Evolutionary conservation across 192 early-diverging fungal genomes (phyloP).

Genomic region (Oehlia diaphana): DNA sequence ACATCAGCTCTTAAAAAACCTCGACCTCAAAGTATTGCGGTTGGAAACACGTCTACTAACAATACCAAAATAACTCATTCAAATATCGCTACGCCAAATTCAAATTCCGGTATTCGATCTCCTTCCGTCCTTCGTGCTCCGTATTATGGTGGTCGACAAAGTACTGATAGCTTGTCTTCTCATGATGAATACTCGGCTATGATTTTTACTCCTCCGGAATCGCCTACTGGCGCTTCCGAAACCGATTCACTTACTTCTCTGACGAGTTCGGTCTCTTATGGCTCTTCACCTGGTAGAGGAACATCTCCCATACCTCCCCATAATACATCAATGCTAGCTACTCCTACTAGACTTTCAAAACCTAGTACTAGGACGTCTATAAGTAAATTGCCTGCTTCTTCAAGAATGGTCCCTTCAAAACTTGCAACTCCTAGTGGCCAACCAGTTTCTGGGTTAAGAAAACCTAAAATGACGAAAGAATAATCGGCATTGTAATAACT

Average conservation of each 20-base stretch:
- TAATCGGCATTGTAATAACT: neutral
- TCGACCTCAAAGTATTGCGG: conserved; percentile 1
- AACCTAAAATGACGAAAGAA: neutral
- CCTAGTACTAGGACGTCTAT: neutral
- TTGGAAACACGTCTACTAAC: neutral
- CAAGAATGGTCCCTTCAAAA: neutral
- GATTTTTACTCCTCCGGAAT: conserved; percentile 25
- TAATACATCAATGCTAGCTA: neutral
- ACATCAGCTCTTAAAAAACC: neutral
- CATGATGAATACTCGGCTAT: conserved; percentile 14
- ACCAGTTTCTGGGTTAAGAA: neutral
- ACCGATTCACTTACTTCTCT: conserved; percentile 24
- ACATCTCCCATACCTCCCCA: conserved; percentile 12
- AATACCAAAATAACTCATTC: neutral
- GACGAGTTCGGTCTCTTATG: conserved; percentile 20
- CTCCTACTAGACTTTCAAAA: neutral
- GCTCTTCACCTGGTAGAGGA: conserved; percentile 27
- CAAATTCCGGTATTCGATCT: neutral
- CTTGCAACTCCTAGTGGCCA: neutral
- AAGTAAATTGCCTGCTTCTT: conserved; percentile 6
- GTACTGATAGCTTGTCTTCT: conserved; percentile 16
- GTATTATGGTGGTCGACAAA: neutral
- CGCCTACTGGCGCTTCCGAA: conserved; percentile 19
- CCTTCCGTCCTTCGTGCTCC: neutral
- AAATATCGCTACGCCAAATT: neutral